Evolutionary conservation across 2,329 filamentous ascomycete genomes (phyloP).

Genomic region (Calonectria crousiana): DNA sequence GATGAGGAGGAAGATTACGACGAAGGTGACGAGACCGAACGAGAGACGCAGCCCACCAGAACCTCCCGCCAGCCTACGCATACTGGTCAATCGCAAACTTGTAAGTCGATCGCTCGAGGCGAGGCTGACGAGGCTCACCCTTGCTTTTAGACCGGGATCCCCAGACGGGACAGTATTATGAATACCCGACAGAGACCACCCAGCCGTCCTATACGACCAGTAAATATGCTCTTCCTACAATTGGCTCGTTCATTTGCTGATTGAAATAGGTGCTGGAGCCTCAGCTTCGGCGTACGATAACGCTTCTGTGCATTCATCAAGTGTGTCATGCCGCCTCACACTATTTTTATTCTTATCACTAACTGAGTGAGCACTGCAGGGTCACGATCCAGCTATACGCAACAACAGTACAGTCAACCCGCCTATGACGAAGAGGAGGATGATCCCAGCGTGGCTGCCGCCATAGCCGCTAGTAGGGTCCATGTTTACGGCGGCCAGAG

Average conservation of each 20-base stretch:
- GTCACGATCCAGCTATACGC: background rate
- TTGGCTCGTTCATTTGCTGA: background rate
- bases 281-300: background rate
- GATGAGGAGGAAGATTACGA: slow-evolving; percentile 30
- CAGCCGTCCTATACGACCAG: background rate
- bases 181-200: background rate
- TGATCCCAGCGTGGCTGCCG: background rate
- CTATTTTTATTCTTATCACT: background rate
- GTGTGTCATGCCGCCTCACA: slow-evolving; percentile 3
- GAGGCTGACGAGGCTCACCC: background rate
- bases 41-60: background rate
- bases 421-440: background rate
- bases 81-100: background rate
- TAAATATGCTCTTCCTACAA: background rate
- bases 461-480: background rate
- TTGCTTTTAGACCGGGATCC: slow-evolving; percentile 11
- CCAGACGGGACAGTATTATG: slow-evolving; percentile 7
- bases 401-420: background rate
- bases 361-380: slow-evolving; percentile 2
- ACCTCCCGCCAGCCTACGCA: background rate
- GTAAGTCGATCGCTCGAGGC: slow-evolving; percentile 8
- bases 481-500: background rate
- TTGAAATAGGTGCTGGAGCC: background rate
- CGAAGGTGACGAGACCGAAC: slow-evolving; percentile 32
- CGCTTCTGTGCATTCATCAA: background rate